These are phyloP conservation scores for Pelargonium australe DNA, from an alignment of 441 rosid genomes.

Conservation along the genomic window DNA sequence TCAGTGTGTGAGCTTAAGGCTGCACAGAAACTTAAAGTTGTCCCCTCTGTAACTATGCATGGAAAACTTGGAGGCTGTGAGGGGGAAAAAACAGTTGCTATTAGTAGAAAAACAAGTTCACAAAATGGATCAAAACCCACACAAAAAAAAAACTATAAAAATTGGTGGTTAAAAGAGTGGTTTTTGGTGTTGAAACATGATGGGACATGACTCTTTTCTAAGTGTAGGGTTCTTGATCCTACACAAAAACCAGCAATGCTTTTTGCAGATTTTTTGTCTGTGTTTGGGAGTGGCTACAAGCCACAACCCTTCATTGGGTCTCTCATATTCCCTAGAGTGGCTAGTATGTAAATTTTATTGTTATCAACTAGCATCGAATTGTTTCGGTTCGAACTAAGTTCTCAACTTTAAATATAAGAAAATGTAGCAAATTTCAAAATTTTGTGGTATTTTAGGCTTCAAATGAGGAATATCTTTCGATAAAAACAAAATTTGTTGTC, in stretches of 20 bases:
- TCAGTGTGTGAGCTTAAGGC: conserved; percentile 1
- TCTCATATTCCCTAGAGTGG: no score
- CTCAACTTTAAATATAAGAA: no score
- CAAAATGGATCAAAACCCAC: neutral
- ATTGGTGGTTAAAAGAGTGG: neutral
- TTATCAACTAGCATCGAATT: no score
- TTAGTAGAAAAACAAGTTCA: neutral
- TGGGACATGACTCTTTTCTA: neutral
- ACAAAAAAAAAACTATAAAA: no score
- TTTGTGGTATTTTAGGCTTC: no score
- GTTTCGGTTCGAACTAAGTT: no score
- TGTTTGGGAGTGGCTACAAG: neutral
- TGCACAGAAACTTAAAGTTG: conserved; percentile 1
- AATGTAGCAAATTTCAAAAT: no score
- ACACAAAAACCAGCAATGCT: neutral
- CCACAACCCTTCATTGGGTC: no score
- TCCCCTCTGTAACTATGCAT: neutral
- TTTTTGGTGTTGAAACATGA: neutral
- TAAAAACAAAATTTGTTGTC: no score
- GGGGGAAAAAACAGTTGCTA: neutral
- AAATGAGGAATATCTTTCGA: no score
- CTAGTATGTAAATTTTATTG: no score
- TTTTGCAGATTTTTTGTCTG: neutral
- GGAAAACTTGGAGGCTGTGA: neutral
- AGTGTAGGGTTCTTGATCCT: neutral